Base-by-base conservation (phyloP, 352 stramenopile species). In the Aphanomyces astaci region DNA sequence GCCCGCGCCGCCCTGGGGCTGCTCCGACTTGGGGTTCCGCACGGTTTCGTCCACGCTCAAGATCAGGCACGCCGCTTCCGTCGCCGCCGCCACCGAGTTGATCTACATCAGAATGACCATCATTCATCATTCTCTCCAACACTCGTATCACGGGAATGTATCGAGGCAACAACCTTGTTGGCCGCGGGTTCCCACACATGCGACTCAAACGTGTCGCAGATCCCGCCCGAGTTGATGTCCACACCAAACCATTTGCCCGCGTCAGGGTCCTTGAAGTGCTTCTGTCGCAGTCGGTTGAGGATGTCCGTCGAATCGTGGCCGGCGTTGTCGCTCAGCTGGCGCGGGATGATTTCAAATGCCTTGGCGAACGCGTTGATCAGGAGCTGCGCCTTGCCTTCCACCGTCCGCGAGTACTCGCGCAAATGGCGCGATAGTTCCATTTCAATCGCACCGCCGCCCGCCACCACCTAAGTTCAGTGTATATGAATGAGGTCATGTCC, bases 41-140 rank as follows among this genome's bases (percentile, higher is more conserved):
- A 99, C 95, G 30, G 97, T 99, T 81, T 99, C 96, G 76, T 99
- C 97, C 71, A 99, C 98, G 46, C 86, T 97, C 32, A 99, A 81
- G 75, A 99, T 98, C 53, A 99, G 89, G 78, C 96, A 98, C 9
- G 97, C 96, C 1, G 97, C 97, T 78, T 99, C 97, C 27, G 93
- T 96, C 7, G 97, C 97, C 28, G 96, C 94, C 15, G 89, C 84
- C 45, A 99, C 86, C 57, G 93, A 97, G 80, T 99, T 99, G 71
- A 96, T 96, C 75, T 60, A 68, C 13, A 19, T 15, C 13, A 57
- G 13, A 62, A 57, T 57, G 1, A 64, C 19, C 13, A 53, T 27
- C 45, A 53, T 25, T 19, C 13, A 27, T 53, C 13, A n/a, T 53
- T 46, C 39, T 9, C 39, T 46, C 17, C 9, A 9, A 46, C n/a